These are phyloP conservation scores for Boletus hoseneyae DNA, from an alignment of 1,284 basidiomycete genomes.

Conservation along the genomic window DNA sequence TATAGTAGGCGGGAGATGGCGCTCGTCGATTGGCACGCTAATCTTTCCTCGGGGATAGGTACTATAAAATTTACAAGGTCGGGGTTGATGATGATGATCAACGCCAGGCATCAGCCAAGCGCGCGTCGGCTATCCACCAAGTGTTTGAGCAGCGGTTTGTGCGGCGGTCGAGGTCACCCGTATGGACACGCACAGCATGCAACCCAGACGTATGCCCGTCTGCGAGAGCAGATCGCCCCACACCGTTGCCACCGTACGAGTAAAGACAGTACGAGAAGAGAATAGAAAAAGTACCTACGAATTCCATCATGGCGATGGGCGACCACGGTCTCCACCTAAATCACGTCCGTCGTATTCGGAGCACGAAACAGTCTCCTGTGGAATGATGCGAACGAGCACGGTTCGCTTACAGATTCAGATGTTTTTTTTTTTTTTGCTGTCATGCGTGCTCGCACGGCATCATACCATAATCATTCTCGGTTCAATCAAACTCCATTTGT, in stretches of 20 bases:
- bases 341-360: conserved; percentile 3
- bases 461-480: not conserved
- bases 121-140: no score
- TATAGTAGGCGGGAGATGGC: no score
- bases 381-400: not conserved
- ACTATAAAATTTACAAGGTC: no score
- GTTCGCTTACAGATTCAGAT: conserved; percentile 8
- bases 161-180: no score
- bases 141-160: no score
- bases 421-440: not conserved
- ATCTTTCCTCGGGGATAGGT: no score
- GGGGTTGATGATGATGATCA: no score
- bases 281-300: not conserved
- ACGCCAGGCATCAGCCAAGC: no score
- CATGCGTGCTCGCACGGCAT: not conserved
- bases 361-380: not conserved
- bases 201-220: not conserved
- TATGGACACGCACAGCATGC: not conserved
- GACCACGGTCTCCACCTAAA: not conserved
- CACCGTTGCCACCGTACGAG: not conserved
- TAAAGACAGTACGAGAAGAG: not conserved
- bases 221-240: no score
- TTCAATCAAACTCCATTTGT: not conserved
- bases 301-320: not conserved
- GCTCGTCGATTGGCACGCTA: no score